Evolutionary conservation across 495 filamentous ascomycete species (phyloP), one percentile per base, ranked within the genome.

Genomic region (Penicillium fimorum): DNA sequence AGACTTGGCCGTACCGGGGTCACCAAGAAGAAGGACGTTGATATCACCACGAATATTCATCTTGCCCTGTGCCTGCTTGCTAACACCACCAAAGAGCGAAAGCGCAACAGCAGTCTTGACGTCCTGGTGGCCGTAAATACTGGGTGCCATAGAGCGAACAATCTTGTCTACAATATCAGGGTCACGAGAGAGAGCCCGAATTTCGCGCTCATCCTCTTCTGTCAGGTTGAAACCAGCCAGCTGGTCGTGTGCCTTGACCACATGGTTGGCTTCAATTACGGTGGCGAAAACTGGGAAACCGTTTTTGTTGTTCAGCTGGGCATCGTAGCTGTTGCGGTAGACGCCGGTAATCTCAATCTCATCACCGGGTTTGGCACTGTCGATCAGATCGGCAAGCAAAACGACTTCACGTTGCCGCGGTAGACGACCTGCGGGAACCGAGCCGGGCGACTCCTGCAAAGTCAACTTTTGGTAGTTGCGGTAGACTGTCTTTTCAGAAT

Each of bases 261-360:
- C 84, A 63, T 99, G 89, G 73, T 97, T 99, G 42, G 95, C 95
- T 74, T 99, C 95, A 17, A 99, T 82, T 49, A 97, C 91, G 0
- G 95, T 99, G 24, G 95, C 92, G 64, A 99, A 99, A 55, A 99
- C 95, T 4, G 95, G 95, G 77, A 99, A 99, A 22, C 95, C 95
- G 69, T 97, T 99, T 72, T 92, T 94, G 75, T 96, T 96, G 76
- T 99, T 99, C 27, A 99, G 81, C 64, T 95, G 90, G 1, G 93
- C 94, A 68, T 96, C 91, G 67, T 96, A 99, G 79, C 91, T 97
- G 78, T 99, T 99, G 60, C 92, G 89, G 74, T 99, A 99, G 64
- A 97, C 88, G 60, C 95, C 95, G 18, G 92, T 97, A 18, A 99
- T 85, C 65, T 97, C 95, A 51, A 99, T 88, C 67, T 99, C 95